Evolutionary conservation across 2,329 filamentous ascomycete species (phyloP), one percentile per base, ranked within the genome.

Genomic region (Ceratocystis cacaofunesta): DNA sequence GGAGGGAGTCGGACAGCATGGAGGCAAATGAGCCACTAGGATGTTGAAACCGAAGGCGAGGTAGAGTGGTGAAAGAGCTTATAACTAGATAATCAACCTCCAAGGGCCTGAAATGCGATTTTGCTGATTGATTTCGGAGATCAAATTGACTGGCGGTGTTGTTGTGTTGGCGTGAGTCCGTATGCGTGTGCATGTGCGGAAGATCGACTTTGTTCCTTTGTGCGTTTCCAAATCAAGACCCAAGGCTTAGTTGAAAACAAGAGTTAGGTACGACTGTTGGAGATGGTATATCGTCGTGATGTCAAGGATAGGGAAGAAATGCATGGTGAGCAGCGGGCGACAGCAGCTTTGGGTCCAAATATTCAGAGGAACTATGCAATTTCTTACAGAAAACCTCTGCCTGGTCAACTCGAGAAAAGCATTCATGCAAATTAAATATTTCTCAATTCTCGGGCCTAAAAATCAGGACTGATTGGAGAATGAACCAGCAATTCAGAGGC

Each of bases 401-500:
- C 52, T 58, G 52, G 25, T 8, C 17, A 30, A 58, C 52, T 32
- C 10, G 25, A 30, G 52, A 58, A 58, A 58, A 58, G 25, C 25
- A 58, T 58, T 58, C 25, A 58, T 32, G 52, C 52, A 58, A 58
- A 58, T 58, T 32, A 58, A 58, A 58, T 58, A 3, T 58, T 58
- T 58, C 52, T 32, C 5, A 58, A 32, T 32, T 58, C 52, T 58
- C 12, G 10, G 52, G 52, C 52, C 52, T 58, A 32, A 58, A 57
- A 32, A 58, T 25, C 52, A 32, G 52, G 12, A 58, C 25, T 58
- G 52, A 58, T 58, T 58, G 52, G 28, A 58, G 25, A 58, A 58
- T 58, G 25, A 48, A 62, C 43, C 19, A 62, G 43, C 28, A 62
- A 62, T 50, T 46, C 28, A 62, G 60, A 62, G 61, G 61, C 61